phyloP scores from a whole-genome alignment of 352 stramenopile species.

The Phytophthora quininea region DNA sequence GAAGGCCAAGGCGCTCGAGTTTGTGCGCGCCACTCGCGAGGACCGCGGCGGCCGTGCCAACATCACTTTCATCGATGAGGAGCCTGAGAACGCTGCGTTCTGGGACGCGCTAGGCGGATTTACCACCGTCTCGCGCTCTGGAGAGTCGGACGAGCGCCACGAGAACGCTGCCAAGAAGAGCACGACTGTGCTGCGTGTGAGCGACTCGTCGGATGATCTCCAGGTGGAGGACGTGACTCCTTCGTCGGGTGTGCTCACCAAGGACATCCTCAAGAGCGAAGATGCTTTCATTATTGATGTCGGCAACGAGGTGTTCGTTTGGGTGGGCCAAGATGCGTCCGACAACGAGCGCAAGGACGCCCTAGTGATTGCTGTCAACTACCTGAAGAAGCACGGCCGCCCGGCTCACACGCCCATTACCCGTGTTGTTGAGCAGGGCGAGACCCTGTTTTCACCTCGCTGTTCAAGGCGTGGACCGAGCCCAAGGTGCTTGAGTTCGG shows the following conservation, averaged over 20 bases:
- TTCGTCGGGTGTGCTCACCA: slow-evolving; percentile 72
- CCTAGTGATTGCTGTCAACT: slow-evolving; percentile 85
- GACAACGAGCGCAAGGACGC: slow-evolving; percentile 87
- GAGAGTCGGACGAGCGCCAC: slow-evolving; percentile 64
- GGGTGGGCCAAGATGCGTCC: slow-evolving; percentile 89
- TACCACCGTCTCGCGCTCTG: slow-evolving; percentile 64
- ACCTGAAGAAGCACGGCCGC: slow-evolving; percentile 69
- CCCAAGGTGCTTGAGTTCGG: slow-evolving; percentile 75
- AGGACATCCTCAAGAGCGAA: slow-evolving; percentile 79
- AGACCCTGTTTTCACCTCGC: slow-evolving; percentile 87
- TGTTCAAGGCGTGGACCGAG: slow-evolving; percentile 83
- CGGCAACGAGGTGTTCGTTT: slow-evolving; percentile 90
- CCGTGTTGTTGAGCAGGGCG: slow-evolving; percentile 83
- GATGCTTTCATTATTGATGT: slow-evolving; percentile 95
- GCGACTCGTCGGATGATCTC: slow-evolving; percentile 64
- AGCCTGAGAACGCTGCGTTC: slow-evolving; percentile 90
- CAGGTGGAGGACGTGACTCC: slow-evolving; percentile 70
- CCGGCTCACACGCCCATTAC: slow-evolving; percentile 78
- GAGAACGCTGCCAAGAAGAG: slow-evolving; percentile 67
- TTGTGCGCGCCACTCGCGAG: slow-evolving; percentile 89
- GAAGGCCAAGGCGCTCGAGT: slow-evolving; percentile 91
- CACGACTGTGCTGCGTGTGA: slow-evolving; percentile 81
- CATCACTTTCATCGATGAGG: slow-evolving; percentile 90
- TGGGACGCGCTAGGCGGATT: slow-evolving; percentile 93
- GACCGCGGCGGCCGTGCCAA: slow-evolving; percentile 78